Conservation (phyloP, 192 early-diverging fungal species). For the Tieghemiomyces parasiticus region DNA sequence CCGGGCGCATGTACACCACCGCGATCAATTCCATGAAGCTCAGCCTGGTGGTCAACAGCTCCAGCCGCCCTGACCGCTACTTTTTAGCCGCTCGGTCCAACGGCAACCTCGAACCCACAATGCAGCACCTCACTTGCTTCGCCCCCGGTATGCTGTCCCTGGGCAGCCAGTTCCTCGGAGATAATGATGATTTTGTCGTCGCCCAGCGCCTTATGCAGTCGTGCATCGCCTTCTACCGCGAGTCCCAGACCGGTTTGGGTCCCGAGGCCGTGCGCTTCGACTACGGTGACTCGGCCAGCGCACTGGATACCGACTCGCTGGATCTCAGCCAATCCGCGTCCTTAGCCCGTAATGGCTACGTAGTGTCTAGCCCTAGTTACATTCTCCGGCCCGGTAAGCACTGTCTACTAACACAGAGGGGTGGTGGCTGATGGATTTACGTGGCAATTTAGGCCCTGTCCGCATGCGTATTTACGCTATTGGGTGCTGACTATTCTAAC, state of each 20-base stretch:
- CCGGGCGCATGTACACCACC: conserved; percentile 7
- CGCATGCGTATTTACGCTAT: too few species aligned
- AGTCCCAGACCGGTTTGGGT: conserved; percentile 60
- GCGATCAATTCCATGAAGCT: conserved; percentile 10
- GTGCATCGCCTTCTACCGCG: conserved; percentile 66
- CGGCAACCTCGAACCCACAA: conserved; percentile 33
- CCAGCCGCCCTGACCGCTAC: conserved; percentile 5
- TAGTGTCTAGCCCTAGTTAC: conserved; percentile 16
- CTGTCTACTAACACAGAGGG: too few species aligned
- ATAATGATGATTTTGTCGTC: conserved; percentile 45
- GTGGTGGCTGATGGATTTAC: too few species aligned
- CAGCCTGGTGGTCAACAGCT: background rate
- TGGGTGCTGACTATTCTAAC: too few species aligned
- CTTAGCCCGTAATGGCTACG: background rate
- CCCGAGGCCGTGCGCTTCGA: conserved; percentile 64
- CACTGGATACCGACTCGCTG: background rate
- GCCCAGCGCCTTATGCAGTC: conserved; percentile 62
- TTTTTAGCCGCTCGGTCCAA: conserved; percentile 15
- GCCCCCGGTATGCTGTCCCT: conserved; percentile 70
- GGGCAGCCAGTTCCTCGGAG: conserved; percentile 33
- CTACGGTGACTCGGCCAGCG: conserved; percentile 12
- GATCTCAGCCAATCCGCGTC: background rate
- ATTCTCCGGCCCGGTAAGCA: conserved; percentile 47
- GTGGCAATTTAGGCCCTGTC: too few species aligned
- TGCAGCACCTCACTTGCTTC: conserved; percentile 95